A percentile compares a stretch with the other conserved stretches of the same genome.
These are phyloP conservation scores for Botrytis elliptica DNA, from an alignment of 2,329 filamentous ascomycete genomes.

Conservation along the genomic window DNA sequence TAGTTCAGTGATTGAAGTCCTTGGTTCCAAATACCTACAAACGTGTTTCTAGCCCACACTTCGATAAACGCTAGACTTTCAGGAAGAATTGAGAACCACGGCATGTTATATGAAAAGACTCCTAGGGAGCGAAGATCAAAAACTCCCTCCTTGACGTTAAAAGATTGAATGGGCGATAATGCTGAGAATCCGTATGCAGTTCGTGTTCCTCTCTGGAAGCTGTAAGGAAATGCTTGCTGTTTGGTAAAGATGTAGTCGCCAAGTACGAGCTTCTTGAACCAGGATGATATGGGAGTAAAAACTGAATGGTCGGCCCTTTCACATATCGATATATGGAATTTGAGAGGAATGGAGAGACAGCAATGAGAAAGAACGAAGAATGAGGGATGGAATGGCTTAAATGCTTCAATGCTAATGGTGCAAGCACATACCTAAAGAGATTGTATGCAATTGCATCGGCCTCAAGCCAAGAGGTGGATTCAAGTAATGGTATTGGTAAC, in stretches of 20 bases:
- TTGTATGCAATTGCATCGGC: background rate
- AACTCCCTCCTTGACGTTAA: background rate
- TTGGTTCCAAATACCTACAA: conserved; percentile 38
- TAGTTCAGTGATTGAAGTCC: conserved; percentile 21
- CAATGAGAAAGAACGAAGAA: background rate
- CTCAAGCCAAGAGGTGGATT: background rate
- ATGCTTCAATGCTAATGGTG: background rate
- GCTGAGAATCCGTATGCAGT: background rate
- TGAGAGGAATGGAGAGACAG: conserved; percentile 1
- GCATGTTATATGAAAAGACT: conserved; percentile 47
- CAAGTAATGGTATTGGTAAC: background rate
- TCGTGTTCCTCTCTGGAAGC: background rate
- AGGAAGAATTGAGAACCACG: conserved; percentile 64
- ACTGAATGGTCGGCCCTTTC: background rate
- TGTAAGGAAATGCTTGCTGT: conserved; percentile 10
- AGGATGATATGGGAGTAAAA: background rate
- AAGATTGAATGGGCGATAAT: too few relatives aligned
- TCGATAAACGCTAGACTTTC: conserved; percentile 56
- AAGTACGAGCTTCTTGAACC: conserved; percentile 7
- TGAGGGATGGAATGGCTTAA: conserved; percentile 18
- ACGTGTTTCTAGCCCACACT: conserved; percentile 60
- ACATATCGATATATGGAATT: conserved; percentile 10
- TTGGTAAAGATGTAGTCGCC: background rate
- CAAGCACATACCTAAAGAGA: conserved; percentile 5
- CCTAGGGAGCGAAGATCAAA: background rate